Base-by-base conservation (phyloP, 768 basidiomycete species). In the Pleurotus giganteus region DNA sequence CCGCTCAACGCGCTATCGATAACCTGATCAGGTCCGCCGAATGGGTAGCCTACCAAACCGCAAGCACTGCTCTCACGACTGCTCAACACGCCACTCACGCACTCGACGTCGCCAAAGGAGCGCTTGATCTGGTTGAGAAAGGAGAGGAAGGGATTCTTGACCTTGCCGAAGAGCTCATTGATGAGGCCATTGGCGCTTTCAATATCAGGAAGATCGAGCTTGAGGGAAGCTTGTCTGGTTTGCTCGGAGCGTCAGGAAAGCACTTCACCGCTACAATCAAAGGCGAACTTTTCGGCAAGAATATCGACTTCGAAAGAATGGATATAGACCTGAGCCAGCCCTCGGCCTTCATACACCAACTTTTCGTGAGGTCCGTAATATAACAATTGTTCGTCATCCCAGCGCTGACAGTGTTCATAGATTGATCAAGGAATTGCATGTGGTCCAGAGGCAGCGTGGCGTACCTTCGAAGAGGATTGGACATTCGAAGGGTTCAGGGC, bases 31-130 rank as follows among this genome's bases (percentile, higher is more conserved):
- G 45, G 46, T 50, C 49, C 6, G 21, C 23, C 17, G 54, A 55
- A 53, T 55, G 54, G 54, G n/a, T 55, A 17, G 54, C 54, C 4
- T 55, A 55, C 41, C 50, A 55, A 49, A 23, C 47, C 24, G 54
- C 54, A 17, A 27, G 26, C 28, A n/a, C 28, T 4, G 54, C 54
- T 11, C n/a, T 55, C 17, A 23, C 13, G 17, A 43, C 54, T 51
- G 54, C 54, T n/a, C n/a, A 50, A 50, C 26, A 55, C 8, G 26
- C 54, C 26, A 51, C 54, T 4, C 54, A 39, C 19, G 54, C 47
- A 7, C 31, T 55, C 11, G 37, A 55, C 13, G 21, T 43, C 8
- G 54, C 54, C 11, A 55, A 51, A 15, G 54, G 27, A 9, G 54
- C 54, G 5, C 32, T 55, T 9, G 45, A 49, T 23, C 15, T 55